phyloP scores from a whole-genome alignment of 2,329 filamentous ascomycete species.

The Coniochaeta prunicola region DNA sequence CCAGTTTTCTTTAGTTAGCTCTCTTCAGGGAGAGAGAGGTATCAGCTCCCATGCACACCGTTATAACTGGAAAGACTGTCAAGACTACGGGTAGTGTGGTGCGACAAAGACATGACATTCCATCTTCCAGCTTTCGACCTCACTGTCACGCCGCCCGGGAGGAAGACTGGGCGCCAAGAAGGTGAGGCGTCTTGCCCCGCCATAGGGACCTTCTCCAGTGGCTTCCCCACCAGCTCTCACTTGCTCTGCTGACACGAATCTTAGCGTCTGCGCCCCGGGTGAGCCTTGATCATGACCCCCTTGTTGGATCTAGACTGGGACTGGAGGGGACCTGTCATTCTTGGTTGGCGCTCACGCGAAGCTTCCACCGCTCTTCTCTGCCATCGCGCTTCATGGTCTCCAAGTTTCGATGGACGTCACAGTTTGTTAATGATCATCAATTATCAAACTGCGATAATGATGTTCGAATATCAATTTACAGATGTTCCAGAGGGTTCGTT shows the following conservation, averaged over 20 bases:
- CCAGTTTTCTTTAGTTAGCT: background rate
- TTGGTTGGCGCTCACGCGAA: background rate
- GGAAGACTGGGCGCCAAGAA: background rate
- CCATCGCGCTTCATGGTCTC: no score
- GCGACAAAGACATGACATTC: background rate
- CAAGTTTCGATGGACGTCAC: no score
- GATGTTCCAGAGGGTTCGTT: no score
- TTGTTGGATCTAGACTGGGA: no score
- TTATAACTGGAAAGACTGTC: no score
- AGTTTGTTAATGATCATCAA: no score
- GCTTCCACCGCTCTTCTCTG: background rate
- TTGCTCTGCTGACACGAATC: background rate
- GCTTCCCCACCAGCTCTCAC: background rate
- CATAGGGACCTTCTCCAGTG: background rate
- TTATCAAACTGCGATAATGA: no score
- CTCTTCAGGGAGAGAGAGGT: background rate
- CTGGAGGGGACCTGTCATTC: background rate
- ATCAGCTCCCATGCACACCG: no score
- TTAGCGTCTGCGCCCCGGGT: background rate
- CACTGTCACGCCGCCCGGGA: background rate
- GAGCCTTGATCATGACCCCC: background rate
- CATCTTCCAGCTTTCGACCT: background rate
- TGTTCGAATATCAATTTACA: no score
- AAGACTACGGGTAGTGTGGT: no score
- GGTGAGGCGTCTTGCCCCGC: background rate